These are phyloP conservation scores for Polytolypa hystricis DNA, from an alignment of 2,329 filamentous ascomycete genomes.

Conservation along the genomic window DNA sequence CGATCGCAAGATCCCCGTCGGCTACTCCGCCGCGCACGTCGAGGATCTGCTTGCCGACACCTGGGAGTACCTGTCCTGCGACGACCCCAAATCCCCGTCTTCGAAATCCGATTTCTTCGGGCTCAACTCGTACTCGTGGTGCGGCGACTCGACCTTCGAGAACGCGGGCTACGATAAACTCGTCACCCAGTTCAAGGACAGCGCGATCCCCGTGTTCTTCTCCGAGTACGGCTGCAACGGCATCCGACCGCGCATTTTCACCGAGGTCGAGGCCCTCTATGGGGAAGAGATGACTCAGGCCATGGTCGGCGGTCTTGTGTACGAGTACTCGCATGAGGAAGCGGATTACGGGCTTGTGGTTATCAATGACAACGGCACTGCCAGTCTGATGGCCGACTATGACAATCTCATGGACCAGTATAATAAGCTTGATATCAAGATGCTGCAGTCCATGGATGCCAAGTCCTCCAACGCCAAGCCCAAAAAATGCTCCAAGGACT, in stretches of 20 bases:
- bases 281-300: conserved; percentile 47
- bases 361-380: conserved; percentile 47
- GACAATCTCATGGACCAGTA: conserved; percentile 67
- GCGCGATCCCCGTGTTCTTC: conserved; percentile 53
- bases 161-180: conserved; percentile 45
- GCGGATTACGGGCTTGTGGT: conserved; percentile 48
- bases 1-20: conserved; percentile 50
- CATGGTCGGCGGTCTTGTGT: conserved; percentile 48
- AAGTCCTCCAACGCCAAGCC: conserved; percentile 44
- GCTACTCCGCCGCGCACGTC: conserved; percentile 58
- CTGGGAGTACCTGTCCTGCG: conserved; percentile 51
- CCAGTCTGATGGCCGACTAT: conserved; percentile 53
- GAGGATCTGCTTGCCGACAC: conserved; percentile 49
- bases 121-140: conserved; percentile 60
- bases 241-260: conserved; percentile 46
- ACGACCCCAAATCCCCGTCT: conserved; percentile 36
- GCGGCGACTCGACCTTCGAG: conserved; percentile 46
- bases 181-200: conserved; percentile 47
- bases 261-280: conserved; percentile 51
- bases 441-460: conserved; percentile 53
- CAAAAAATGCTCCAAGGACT: conserved; percentile 51
- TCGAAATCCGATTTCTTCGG: conserved; percentile 55
- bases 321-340: conserved; percentile 39
- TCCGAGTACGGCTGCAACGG: conserved; percentile 57
- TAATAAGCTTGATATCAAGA: conserved; percentile 58